Evolutionary conservation across 208 protist genomes (phyloP), one percentile per base, ranked within the genome.

Genomic region (Trypanosomatidae sp.): DNA sequence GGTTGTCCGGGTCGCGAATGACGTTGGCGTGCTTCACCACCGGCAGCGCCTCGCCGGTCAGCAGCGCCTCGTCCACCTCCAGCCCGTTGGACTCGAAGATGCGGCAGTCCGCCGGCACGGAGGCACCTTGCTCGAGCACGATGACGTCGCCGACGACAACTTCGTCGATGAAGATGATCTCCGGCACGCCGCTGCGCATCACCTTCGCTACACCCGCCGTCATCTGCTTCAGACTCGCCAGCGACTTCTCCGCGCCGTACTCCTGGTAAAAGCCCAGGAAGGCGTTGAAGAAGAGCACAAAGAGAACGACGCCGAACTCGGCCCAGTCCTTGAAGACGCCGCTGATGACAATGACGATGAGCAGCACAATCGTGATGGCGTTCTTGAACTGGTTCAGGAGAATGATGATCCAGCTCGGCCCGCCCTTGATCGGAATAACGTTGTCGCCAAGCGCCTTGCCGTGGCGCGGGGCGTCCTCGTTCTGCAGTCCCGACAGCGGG

Each of bases 61-160:
- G 81, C 30, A 94, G 81, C 10, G 95, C 93, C 74, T 99, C 97
- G 72, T 99, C 97, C 49, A 95, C 82, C 74, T 95, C 87, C 25
- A 96, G 69, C 22, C 81, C 82, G 69, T 91, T 95, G 10, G 73
- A 90, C 25, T 95, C 85, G 50, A 99, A 81, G 46, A 99, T 73
- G 41, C 99, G 75, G 72, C 97, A 98, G 84, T 99, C 99, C 25
- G 97, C 98, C 39, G 95, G 90, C 17, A 99, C 76, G 17, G 87
- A 88, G 74, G 98, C 88, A 55, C 98, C 99, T 53, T 92, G 82
- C 39, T 94, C 86, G 12, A 99, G 79, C 59, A 90, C 81, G 28
- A 99, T 81, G 58, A 99, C 75, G 78, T 99, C 99, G 62, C 99
- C 98, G 19, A 99, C 96, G 19, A 97, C 81, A 0, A 99, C 82